Percentiles rank a stretch among this genome's conserved stretches.
phyloP scores from a whole-genome alignment of 345 rosid species.

The Gynandropsis gynandra region DNA sequence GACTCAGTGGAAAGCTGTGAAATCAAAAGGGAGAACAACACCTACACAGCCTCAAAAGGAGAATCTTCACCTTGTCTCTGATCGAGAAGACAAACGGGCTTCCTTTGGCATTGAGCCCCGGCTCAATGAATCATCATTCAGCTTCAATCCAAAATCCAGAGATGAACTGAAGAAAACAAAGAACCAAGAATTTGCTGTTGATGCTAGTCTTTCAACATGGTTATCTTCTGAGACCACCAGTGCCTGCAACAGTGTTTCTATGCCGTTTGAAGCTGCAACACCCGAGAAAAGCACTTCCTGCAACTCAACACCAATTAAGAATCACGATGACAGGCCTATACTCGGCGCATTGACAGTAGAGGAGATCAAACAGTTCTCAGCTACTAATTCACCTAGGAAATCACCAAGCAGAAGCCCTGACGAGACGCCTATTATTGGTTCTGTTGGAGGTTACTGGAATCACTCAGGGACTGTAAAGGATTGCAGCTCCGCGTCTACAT shows the following conservation, averaged over 20 bases:
- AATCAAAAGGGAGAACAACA: conserved; percentile 39
- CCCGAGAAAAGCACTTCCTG: conserved; percentile 41
- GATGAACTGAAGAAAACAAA: conserved; percentile 33
- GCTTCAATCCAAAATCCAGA: conserved; percentile 34
- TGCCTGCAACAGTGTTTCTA: conserved; percentile 28
- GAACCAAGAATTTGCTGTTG: conserved; percentile 46
- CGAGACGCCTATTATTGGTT: conserved; percentile 76
- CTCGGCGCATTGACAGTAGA: conserved; percentile 81
- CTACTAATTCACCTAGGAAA: conserved; percentile 61
- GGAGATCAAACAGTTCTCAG: conserved; percentile 70
- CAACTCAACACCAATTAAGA: conserved; percentile 37
- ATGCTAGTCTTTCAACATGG: conserved; percentile 96
- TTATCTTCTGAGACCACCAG: conserved; percentile 54
- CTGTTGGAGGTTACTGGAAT: conserved; percentile 82
- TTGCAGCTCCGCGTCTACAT: conserved; percentile 43
- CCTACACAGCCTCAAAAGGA: conserved; percentile 55
- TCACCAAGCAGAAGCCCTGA: conserved; percentile 81
- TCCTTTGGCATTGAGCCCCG: conserved; percentile 30
- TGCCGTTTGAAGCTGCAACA: conserved; percentile 22
- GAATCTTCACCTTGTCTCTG: conserved; percentile 35
- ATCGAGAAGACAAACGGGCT: conserved; percentile 27
- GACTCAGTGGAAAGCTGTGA: conserved; percentile 85
- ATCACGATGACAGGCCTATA: conserved; percentile 76
- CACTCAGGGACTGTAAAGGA: conserved; percentile 30
- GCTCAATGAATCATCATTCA: conserved; percentile 30